Evolutionary conservation across 208 protist species (phyloP).

Genomic region (Trypanosoma scelopori): DNA sequence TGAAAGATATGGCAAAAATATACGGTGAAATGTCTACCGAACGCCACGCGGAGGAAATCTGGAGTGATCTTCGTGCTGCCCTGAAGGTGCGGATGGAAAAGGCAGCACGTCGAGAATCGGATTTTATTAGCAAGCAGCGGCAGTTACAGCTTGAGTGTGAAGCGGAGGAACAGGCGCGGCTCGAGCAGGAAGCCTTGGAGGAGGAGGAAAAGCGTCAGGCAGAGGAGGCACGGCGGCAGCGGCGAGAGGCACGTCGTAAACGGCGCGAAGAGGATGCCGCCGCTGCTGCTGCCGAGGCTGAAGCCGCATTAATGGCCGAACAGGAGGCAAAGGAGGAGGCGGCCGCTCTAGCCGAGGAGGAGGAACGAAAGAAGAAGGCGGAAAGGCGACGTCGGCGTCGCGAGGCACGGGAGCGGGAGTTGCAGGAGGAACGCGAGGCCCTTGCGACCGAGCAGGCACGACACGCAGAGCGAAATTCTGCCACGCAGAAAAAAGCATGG

Average conservation of each 20-base stretch:
- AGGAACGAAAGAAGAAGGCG: constrained; percentile 30
- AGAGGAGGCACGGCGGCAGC: constrained; percentile 38
- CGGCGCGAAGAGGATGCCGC: constrained; percentile 33
- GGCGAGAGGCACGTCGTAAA: constrained; percentile 39
- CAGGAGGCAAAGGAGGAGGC: constrained; percentile 30
- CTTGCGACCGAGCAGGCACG: constrained; percentile 47
- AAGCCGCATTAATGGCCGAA: constrained; percentile 26
- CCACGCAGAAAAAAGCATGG: constrained; percentile 72
- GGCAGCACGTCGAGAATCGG: constrained; percentile 36
- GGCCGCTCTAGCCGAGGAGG: constrained; percentile 35
- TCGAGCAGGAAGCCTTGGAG: constrained; percentile 41
- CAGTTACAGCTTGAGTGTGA: constrained; percentile 15
- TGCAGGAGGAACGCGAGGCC: constrained; percentile 65
- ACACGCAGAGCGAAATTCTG: constrained; percentile 34
- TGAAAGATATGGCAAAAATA: constrained; percentile 88
- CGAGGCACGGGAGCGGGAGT: constrained; percentile 54
- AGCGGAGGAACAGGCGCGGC: constrained; percentile 35
- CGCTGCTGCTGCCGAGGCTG: constrained; percentile 18
- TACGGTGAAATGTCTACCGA: constrained; percentile 70
- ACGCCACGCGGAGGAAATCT: constrained; percentile 73
- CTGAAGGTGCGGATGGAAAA: constrained; percentile 54
- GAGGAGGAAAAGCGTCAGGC: constrained; percentile 34
- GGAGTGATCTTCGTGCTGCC: constrained; percentile 55
- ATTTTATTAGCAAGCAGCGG: constrained; percentile 43
- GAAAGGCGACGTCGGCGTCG: constrained; percentile 53